Conservation (phyloP, 1,139 yeast species). For the Diutina scorzettiae region DNA sequence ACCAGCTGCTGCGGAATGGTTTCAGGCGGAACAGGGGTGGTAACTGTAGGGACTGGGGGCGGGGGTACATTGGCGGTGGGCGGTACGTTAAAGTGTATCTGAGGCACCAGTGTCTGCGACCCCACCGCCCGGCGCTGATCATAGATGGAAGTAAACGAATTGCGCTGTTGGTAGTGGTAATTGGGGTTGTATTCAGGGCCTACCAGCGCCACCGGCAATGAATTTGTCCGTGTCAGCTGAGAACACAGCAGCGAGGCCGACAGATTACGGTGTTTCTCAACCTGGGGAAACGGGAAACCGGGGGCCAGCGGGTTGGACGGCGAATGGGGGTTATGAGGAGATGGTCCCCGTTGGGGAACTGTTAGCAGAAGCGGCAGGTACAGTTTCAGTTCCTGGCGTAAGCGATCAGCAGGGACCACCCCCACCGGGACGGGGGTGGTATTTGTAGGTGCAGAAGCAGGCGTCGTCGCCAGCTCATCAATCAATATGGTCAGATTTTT, state of each 20-base stretch:
- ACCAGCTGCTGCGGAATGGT: background rate
- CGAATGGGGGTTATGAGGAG: background rate
- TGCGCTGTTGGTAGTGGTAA: conserved; percentile 5
- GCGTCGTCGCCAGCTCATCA: background rate
- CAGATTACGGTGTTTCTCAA: background rate
- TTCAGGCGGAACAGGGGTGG: background rate
- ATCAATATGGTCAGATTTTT: conserved; percentile 3
- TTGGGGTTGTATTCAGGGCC: background rate
- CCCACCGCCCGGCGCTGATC: conserved; percentile 2
- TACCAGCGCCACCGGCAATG: conserved; percentile 1
- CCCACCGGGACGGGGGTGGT: background rate
- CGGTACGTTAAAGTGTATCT: background rate
- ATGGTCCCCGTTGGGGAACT: background rate
- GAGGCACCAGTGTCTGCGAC: background rate
- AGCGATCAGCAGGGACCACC: background rate
- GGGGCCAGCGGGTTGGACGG: background rate
- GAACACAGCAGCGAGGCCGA: background rate
- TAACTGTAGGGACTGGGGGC: background rate
- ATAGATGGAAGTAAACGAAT: conserved; percentile 1
- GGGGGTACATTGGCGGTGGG: background rate
- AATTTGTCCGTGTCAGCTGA: conserved; percentile 3
- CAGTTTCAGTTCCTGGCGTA: conserved; percentile 5
- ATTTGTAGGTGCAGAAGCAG: background rate
- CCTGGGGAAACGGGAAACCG: background rate
- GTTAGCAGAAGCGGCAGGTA: conserved; percentile 4